These are phyloP conservation scores for Talaromyces sp. DNA, from an alignment of 2,329 filamentous ascomycete species.

Conservation along the genomic window DNA sequence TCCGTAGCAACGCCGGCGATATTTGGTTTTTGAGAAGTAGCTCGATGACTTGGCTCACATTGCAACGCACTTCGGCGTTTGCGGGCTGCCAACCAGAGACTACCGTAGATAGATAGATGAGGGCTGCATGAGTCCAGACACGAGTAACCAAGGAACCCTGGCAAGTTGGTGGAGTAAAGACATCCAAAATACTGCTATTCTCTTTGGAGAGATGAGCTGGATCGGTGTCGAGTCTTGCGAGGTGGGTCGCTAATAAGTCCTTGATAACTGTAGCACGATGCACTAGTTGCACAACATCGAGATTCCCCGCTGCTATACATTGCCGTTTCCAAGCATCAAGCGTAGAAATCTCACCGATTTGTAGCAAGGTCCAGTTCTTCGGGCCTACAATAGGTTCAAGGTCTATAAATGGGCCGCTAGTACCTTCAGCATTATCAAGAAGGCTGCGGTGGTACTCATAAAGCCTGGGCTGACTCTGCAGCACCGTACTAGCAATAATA, in stretches of 20 bases:
- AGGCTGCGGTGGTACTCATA: slow-evolving; percentile 14
- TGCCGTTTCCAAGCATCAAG: slow-evolving; percentile 54
- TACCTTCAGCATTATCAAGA: slow-evolving; percentile 16
- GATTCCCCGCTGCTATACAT: slow-evolving; percentile 21
- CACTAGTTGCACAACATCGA: slow-evolving; percentile 6
- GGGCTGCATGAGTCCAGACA: slow-evolving; percentile 4
- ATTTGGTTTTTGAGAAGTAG: slow-evolving; percentile 1
- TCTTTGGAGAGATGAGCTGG: not conserved
- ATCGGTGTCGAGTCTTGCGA: not conserved
- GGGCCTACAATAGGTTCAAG: slow-evolving; percentile 52
- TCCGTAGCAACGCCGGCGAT: slow-evolving; percentile 18
- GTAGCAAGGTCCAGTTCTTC: slow-evolving; percentile 52
- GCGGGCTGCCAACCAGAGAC: slow-evolving; percentile 1
- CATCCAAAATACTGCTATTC: slow-evolving; percentile 1
- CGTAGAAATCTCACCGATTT: slow-evolving; percentile 50
- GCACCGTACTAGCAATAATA: slow-evolving; percentile 29
- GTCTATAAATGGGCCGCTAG: slow-evolving; percentile 22
- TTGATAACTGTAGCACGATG: slow-evolving; percentile 5
- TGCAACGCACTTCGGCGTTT: not conserved
- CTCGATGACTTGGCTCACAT: not conserved
- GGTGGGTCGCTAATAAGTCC: not conserved
- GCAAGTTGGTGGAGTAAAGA: not conserved
- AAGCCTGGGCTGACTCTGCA: slow-evolving; percentile 25
- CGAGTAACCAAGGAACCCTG: slow-evolving; percentile 3
- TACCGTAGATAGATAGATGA: not conserved